Percentiles rank a stretch among this genome's conserved stretches.
These are phyloP conservation scores for Paramecium sexaurelia DNA, from an alignment of 73 alveolate species.

Conservation along the genomic window DNA sequence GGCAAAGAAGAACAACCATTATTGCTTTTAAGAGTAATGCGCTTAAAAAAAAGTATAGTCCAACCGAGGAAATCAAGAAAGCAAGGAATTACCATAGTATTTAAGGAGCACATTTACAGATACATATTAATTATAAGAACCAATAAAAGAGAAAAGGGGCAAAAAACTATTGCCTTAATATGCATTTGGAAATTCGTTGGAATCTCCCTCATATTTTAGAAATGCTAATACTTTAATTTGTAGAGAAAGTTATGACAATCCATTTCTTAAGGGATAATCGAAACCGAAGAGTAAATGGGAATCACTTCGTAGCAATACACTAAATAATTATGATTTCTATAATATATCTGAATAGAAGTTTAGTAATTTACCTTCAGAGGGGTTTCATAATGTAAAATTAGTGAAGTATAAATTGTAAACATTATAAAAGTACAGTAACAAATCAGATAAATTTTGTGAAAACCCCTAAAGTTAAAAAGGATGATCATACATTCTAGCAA, in stretches of 20 bases:
- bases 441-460: not conserved
- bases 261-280: not conserved
- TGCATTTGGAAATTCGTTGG: constrained; percentile 41
- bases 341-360: constrained; percentile 23
- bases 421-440: constrained; percentile 14
- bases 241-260: constrained; percentile 31
- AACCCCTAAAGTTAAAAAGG: not conserved
- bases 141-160: not conserved
- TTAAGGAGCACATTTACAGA: constrained; percentile 37
- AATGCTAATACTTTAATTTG: constrained; percentile 3
- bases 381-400: not conserved
- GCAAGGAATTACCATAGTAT: constrained; percentile 30
- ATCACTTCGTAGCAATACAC: constrained; percentile 13
- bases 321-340: constrained; percentile 36
- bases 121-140: not conserved
- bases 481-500: not conserved
- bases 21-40: not conserved
- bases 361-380: not conserved
- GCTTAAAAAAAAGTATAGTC: not conserved
- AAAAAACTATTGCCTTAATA: constrained; percentile 16
- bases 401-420: not conserved
- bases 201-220: constrained; percentile 18
- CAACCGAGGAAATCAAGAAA: constrained; percentile 19
- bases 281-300: constrained; percentile 3
- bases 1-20: constrained; percentile 26